These are phyloP conservation scores for Colletotrichum costaricense DNA, from an alignment of 2,329 filamentous ascomycete genomes.

Conservation along the genomic window DNA sequence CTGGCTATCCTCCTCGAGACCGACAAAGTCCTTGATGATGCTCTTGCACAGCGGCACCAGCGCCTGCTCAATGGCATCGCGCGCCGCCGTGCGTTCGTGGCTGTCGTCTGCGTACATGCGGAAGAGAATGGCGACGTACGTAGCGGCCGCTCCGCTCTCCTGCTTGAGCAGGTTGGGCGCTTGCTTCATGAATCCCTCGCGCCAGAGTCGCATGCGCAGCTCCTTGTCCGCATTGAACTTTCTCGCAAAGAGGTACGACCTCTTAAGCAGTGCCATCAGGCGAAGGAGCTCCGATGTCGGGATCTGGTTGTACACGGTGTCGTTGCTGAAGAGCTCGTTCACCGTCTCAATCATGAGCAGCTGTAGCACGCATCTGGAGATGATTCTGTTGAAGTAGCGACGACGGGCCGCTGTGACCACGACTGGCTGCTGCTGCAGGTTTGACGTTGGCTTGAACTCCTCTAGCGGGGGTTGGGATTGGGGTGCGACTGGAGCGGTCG, in stretches of 20 bases:
- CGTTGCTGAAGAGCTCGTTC: constrained; percentile 97
- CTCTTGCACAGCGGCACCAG: constrained; percentile 95
- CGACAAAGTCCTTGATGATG: constrained; percentile 87
- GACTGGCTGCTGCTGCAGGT: constrained; percentile 86
- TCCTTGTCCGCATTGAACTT: constrained; percentile 99
- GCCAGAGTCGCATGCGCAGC: constrained; percentile 91
- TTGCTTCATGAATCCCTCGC: constrained; percentile 99
- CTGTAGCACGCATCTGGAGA: constrained; percentile 97
- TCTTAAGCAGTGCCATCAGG: constrained; percentile 94
- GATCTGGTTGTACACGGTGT: constrained; percentile 92
- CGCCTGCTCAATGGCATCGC: constrained; percentile 87
- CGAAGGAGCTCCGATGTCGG: constrained; percentile 89
- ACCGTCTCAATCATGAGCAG: constrained; percentile 99
- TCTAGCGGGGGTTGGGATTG: constrained; percentile 69
- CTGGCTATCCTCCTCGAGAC: constrained; percentile 94
- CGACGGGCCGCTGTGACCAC: constrained; percentile 93
- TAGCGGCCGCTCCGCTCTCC: constrained; percentile 90
- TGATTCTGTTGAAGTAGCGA: constrained; percentile 98
- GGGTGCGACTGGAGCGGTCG: constrained; percentile 38
- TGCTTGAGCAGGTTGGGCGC: constrained; percentile 98
- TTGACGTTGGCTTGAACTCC: constrained; percentile 84
- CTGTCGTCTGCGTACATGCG: constrained; percentile 95
- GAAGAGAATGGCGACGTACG: constrained; percentile 95
- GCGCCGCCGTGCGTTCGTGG: constrained; percentile 82
- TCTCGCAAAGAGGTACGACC: constrained; percentile 95